Percentiles rank a stretch among this genome's conserved stretches.
Evolutionary conservation across 495 filamentous ascomycete species (phyloP).

Genomic region (Cryomyces minteri): DNA sequence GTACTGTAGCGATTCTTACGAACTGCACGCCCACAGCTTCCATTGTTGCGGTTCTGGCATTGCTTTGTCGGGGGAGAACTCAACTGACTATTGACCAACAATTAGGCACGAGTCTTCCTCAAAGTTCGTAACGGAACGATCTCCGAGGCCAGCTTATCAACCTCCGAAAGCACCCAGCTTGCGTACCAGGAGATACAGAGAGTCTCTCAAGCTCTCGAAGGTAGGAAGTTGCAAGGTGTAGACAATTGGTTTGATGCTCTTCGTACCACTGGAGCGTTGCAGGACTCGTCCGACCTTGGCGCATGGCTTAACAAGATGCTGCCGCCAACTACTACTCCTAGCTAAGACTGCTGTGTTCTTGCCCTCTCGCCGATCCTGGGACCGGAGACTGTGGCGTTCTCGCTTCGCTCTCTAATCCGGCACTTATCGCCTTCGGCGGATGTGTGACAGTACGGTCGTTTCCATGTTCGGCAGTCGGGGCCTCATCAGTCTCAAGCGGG

Average conservation of each 20-base stretch:
- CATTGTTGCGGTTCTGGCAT: not conserved
- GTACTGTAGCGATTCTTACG: not conserved
- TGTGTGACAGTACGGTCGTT: too few relatives aligned
- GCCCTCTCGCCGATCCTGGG: too few relatives aligned
- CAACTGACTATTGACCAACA: not conserved
- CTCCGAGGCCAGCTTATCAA: not conserved
- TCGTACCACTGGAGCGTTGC: not conserved
- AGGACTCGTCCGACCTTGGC: not conserved
- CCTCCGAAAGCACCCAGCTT: conserved; percentile 6
- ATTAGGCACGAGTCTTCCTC: conserved; percentile 10
- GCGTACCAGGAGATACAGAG: not conserved
- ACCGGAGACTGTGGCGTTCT: too few relatives aligned
- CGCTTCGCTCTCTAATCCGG: too few relatives aligned
- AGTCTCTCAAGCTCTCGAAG: conserved; percentile 1
- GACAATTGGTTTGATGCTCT: conserved; percentile 17
- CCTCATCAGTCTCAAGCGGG: too few relatives aligned
- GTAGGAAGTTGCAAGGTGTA: conserved; percentile 22
- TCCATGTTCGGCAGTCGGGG: too few relatives aligned
- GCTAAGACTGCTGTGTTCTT: too few relatives aligned
- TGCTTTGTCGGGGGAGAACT: not conserved
- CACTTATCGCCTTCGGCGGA: too few relatives aligned
- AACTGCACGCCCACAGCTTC: not conserved
- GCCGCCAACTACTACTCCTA: not conserved
- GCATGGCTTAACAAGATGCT: not conserved
- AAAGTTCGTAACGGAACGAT: conserved; percentile 8